These are phyloP conservation scores for Globisporangium viniferum DNA, from an alignment of 352 stramenopile genomes.

Conservation along the genomic window DNA sequence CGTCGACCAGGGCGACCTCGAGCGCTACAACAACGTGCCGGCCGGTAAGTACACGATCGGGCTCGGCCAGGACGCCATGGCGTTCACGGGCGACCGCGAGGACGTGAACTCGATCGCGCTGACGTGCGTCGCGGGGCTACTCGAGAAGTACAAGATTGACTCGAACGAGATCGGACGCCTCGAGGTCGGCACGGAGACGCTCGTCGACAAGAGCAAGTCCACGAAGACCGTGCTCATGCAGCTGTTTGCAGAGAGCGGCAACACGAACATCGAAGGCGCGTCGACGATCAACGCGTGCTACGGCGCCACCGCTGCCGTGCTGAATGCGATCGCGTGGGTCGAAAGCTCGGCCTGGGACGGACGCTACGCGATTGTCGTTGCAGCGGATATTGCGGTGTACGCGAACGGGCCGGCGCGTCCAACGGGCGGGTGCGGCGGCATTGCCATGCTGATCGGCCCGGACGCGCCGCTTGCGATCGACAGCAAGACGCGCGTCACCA, in stretches of 20 bases:
- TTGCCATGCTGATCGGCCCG: conserved; percentile 95
- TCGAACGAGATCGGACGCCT: conserved; percentile 88
- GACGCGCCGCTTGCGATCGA: conserved; percentile 94
- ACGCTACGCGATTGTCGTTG: conserved; percentile 95
- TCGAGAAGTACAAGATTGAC: conserved; percentile 51
- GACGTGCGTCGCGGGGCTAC: conserved; percentile 47
- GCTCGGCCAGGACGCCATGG: conserved; percentile 58
- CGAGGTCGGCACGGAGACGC: conserved; percentile 97
- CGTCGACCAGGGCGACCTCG: conserved; percentile 93
- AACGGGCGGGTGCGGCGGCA: conserved; percentile 90
- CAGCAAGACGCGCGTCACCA: conserved; percentile 84
- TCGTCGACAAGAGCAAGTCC: conserved; percentile 88
- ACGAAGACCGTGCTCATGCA: conserved; percentile 82
- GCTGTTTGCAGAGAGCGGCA: conserved; percentile 53
- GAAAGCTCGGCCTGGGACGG: conserved; percentile 93
- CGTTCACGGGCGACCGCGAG: conserved; percentile 66
- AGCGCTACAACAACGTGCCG: conserved; percentile 86
- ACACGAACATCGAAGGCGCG: conserved; percentile 77
- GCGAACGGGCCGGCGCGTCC: conserved; percentile 86
- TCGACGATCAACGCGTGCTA: conserved; percentile 98
- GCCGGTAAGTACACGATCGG: conserved; percentile 72
- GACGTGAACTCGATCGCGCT: conserved; percentile 74
- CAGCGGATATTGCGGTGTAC: conserved; percentile 97
- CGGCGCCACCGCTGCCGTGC: conserved; percentile 94
- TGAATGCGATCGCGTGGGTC: conserved; percentile 97